These are phyloP conservation scores for Setomelanomma holmii DNA, from an alignment of 2,329 filamentous ascomycete genomes.

Conservation along the genomic window DNA sequence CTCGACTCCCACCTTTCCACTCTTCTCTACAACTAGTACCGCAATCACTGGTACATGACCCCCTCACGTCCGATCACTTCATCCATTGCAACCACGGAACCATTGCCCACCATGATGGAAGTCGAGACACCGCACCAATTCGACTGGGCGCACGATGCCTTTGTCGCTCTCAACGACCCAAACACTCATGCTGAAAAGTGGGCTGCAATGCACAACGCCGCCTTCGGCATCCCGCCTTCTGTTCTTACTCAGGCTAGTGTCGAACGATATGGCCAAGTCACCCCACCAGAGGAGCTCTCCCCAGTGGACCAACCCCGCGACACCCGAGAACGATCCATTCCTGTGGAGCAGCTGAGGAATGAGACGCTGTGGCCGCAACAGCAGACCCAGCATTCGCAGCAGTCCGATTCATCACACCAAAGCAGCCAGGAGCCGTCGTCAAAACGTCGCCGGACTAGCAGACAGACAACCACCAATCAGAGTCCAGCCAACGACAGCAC, in stretches of 20 bases:
- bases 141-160: conserved; percentile 40
- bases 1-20: neutral
- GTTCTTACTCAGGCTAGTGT: conserved; percentile 36
- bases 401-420: conserved; percentile 2
- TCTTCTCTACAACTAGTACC: neutral
- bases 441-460: conserved; percentile 40
- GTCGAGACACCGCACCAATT: conserved; percentile 23
- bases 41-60: neutral
- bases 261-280: conserved; percentile 45
- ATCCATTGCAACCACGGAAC: neutral
- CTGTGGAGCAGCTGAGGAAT: conserved; percentile 38
- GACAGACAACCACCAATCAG: conserved; percentile 14
- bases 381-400: conserved; percentile 3
- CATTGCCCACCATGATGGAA: conserved; percentile 23
- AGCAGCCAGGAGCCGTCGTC: conserved; percentile 14
- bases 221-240: conserved; percentile 38
- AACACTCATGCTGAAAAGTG: conserved; percentile 28
- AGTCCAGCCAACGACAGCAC: conserved; percentile 1
- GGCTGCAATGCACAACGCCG: conserved; percentile 16
- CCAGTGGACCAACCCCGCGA: conserved; percentile 24
- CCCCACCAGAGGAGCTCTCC: conserved; percentile 45
- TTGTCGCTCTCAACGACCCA: conserved; percentile 29
- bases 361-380: conserved; percentile 33
- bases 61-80: neutral
- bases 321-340: conserved; percentile 31